Conservation (phyloP, 208 protist genomes). For the Wallacemonas sp. region DNA sequence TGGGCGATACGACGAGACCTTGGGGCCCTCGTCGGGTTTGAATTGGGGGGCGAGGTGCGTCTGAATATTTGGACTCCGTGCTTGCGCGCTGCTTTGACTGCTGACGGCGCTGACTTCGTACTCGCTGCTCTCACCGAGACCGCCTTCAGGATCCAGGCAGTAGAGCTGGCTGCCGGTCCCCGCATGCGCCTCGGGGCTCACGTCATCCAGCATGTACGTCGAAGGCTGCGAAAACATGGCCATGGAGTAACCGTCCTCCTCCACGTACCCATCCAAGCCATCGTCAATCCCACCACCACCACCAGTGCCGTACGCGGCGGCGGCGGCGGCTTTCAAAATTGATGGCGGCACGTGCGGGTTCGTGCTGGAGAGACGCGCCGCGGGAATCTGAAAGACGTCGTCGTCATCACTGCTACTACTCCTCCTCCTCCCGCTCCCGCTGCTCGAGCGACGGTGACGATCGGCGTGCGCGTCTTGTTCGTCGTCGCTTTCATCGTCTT, state of each 20-base stretch:
- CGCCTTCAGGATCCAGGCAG: constrained; percentile 7
- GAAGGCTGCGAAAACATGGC: not conserved
- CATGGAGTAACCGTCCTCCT: not conserved
- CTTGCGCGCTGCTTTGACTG: not conserved
- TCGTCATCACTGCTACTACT: constrained; percentile 3
- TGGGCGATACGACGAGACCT: not conserved
- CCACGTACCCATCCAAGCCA: constrained; percentile 7
- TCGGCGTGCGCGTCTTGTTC: not conserved
- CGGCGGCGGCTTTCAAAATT: too few relatives aligned
- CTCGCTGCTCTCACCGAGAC: constrained; percentile 1
- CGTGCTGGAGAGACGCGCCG: not conserved
- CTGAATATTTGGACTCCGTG: not conserved
- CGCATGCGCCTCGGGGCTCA: not conserved
- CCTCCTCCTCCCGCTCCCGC: not conserved
- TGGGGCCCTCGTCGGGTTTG: not conserved
- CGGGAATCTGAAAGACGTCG: too few relatives aligned
- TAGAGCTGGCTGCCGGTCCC: not conserved
- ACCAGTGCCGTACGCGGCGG: too few relatives aligned
- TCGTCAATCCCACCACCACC: constrained; percentile 24
- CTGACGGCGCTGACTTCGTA: not conserved
- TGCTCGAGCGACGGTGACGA: not conserved
- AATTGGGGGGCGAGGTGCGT: not conserved
- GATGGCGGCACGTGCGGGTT: constrained; percentile 2
- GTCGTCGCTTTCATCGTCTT: constrained; percentile 3
- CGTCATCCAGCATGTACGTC: not conserved